Evolutionary conservation across 2,329 filamentous ascomycete species (phyloP).

Genomic region (Ilyonectria sp.): DNA sequence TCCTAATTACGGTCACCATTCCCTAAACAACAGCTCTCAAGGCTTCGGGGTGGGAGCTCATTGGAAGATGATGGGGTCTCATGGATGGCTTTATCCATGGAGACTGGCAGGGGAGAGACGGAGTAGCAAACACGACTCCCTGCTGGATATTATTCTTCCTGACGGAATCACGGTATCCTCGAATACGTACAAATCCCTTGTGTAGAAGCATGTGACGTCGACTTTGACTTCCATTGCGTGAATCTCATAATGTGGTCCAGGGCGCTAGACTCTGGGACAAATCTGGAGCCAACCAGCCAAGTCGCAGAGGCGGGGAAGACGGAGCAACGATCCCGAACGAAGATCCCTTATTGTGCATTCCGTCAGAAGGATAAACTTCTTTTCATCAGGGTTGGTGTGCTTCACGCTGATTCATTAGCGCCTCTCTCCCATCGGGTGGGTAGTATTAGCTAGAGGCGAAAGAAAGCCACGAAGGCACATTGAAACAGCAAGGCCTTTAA

Average conservation of each 20-base stretch:
- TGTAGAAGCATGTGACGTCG: background rate
- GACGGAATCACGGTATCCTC: background rate
- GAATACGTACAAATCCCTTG: background rate
- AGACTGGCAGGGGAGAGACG: background rate
- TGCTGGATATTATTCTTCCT: background rate
- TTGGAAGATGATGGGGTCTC: background rate
- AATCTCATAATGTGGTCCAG: background rate
- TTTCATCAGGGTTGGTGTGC: background rate
- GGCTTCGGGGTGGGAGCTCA: background rate
- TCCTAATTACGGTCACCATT: no score
- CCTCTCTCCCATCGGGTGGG: background rate
- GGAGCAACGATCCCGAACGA: background rate
- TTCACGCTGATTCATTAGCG: background rate
- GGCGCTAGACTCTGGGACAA: background rate
- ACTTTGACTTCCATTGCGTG: conserved; percentile 1
- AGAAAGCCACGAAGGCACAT: background rate
- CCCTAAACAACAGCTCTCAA: background rate
- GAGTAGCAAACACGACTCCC: background rate
- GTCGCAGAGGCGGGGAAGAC: background rate
- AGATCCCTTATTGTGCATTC: no score
- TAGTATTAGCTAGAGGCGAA: background rate
- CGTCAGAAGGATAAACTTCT: no score
- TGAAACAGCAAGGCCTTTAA: no score
- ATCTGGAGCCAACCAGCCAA: background rate
- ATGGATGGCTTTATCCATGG: conserved; percentile 1